Evolutionary conservation across 768 basidiomycete genomes (phyloP).

Genomic region (Collybiopsis luxurians): DNA sequence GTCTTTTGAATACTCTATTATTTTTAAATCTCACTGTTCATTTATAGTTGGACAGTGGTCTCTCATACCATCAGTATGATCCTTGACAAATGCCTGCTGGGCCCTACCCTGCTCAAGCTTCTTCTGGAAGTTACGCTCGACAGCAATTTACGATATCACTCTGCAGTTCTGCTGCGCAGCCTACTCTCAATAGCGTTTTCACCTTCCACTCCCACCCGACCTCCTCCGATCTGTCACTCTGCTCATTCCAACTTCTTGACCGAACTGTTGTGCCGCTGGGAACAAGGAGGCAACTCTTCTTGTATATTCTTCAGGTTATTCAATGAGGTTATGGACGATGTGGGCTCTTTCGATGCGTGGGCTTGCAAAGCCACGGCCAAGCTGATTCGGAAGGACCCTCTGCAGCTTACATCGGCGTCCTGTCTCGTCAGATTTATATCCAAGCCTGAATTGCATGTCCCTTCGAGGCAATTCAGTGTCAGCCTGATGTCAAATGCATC

Average conservation of each 20-base stretch:
- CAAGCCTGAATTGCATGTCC: not conserved
- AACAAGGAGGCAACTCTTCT: constrained; percentile 19
- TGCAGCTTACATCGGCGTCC: constrained; percentile 26
- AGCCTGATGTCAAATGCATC: not conserved
- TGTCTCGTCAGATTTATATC: constrained; percentile 21
- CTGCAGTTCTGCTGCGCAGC: constrained; percentile 36
- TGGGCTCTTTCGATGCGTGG: constrained; percentile 29
- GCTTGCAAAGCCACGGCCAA: constrained; percentile 38
- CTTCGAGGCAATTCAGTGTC: not conserved
- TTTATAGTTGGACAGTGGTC: constrained; percentile 33
- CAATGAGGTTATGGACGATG: constrained; percentile 24
- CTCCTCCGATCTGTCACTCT: constrained; percentile 38
- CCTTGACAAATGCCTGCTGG: constrained; percentile 39
- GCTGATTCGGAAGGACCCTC: constrained; percentile 16
- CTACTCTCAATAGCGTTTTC: constrained; percentile 39
- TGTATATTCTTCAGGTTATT: constrained; percentile 31
- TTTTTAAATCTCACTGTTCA: constrained; percentile 3
- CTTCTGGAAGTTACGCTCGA: constrained; percentile 51
- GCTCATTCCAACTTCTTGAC: constrained; percentile 45
- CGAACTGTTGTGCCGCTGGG: constrained; percentile 42
- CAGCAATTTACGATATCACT: constrained; percentile 41
- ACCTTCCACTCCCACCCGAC: constrained; percentile 18
- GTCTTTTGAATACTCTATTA: not conserved
- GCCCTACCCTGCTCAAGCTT: constrained; percentile 45
- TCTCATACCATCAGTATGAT: constrained; percentile 53